Base-by-base conservation (phyloP, 345 rosid genomes). In the Eutrema japonicum region DNA sequence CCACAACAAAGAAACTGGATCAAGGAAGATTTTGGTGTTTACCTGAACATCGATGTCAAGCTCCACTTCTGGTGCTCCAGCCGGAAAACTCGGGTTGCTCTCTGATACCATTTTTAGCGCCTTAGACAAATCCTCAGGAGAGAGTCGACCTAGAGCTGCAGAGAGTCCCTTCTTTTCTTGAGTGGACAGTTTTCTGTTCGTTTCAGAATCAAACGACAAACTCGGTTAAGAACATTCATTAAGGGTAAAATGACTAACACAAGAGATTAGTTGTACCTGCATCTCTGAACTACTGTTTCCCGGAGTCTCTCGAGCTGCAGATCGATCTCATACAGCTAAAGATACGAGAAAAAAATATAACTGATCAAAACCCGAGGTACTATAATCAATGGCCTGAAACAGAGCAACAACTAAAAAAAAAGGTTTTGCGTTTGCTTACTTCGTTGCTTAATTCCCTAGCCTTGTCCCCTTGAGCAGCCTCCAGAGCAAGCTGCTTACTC, bases 41-140 rank as follows among this genome's bases (percentile, higher is more conserved):
- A 86, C 92, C 89, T 86, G 96, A 52, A 84, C 80, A 78, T 90
- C 93, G 5, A 90, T 88, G 83, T 90, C 91, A 30, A 90, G 89
- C 50, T 86, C 87, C 55, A 88, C 93, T 74, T 85, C 89, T 68
- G 83, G 82, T 26, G 89, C 90, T 9, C 82, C 80, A 46, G 87
- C 81, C 50, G 84, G 85, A 62, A 90, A 88, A 52, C 68, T 78
- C 22, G 93, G 96, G 77, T 88, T 83, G 66, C 80, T 71, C 71
- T 83, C 88, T 26, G 96, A 88, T 67, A 90, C 93, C 51, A 90
- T 90, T 72, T 90, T 88, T 59, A 88, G 57, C 14, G 91, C 96
- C 80, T 81, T 86, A 9, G 75, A 76, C 11, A 88, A 82, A 75
- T 90, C 91, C 71, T 86, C 87, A 1, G 89, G 84, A 22, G 86